Percentiles rank a stretch among this genome's conserved stretches.
These are phyloP conservation scores for Tribonema minus DNA, from an alignment of 108 stramenopile genomes.

Conservation along the genomic window DNA sequence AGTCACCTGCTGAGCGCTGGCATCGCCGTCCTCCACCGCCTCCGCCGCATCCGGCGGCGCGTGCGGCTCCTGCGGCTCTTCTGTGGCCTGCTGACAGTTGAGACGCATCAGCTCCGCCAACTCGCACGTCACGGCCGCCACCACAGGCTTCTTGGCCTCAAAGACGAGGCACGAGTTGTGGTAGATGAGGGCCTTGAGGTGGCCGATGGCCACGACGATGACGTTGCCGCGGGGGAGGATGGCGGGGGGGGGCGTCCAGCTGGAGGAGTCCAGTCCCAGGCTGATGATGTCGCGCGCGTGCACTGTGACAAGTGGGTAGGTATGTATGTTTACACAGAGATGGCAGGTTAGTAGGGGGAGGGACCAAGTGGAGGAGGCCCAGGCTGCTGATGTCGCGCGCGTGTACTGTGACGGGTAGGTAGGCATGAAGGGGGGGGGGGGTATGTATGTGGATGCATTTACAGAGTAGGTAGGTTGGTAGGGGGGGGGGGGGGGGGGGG, in stretches of 20 bases:
- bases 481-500: constrained; percentile 20
- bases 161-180: constrained; percentile 10
- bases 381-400: constrained; percentile 20
- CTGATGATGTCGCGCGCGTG: constrained; percentile 24
- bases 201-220: constrained; percentile 18
- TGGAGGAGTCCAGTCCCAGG: constrained; percentile 23
- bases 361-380: constrained; percentile 1
- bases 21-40: neutral
- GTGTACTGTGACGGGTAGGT: constrained; percentile 27
- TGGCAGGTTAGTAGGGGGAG: constrained; percentile 9
- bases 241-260: constrained; percentile 26
- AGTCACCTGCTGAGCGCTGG: neutral
- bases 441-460: no score
- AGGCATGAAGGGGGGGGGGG: no score
- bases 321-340: constrained; percentile 1
- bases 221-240: constrained; percentile 16
- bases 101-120: constrained; percentile 12
- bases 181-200: constrained; percentile 25
- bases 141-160: constrained; percentile 3
- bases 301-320: no score
- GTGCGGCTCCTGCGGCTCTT: neutral
- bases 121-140: neutral
- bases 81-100: neutral
- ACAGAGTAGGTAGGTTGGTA: neutral
- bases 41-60: neutral